phyloP scores from a whole-genome alignment of 371 early-diverging fungal species.

The Globomyces sp. region DNA sequence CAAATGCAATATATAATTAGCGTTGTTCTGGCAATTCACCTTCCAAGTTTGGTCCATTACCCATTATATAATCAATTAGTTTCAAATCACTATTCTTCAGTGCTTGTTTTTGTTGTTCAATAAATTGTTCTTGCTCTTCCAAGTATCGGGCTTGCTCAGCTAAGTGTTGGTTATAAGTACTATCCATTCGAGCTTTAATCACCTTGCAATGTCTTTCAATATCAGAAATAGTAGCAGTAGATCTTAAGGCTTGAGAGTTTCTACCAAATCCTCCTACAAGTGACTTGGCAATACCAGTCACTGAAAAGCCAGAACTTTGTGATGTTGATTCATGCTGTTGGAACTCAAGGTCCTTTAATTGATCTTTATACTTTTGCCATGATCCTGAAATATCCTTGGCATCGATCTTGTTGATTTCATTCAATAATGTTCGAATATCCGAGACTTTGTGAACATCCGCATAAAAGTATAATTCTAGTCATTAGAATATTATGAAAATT shows the following conservation, averaged over 20 bases:
- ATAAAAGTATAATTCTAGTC: conserved; percentile 38
- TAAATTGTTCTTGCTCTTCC: conserved; percentile 42
- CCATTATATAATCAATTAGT: conserved; percentile 41
- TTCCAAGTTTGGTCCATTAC: conserved; percentile 22
- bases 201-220: conserved; percentile 4
- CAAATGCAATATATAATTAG: too few relatives aligned
- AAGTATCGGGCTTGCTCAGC: conserved; percentile 36
- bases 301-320: too few relatives aligned
- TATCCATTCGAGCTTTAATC: conserved; percentile 26
- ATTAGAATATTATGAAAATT: not conserved
- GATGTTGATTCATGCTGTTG: too few relatives aligned
- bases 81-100: conserved; percentile 46
- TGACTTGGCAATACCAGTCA: too few relatives aligned
- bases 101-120: conserved; percentile 38
- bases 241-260: too few relatives aligned
- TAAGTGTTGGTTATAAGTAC: conserved; percentile 35
- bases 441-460: conserved; percentile 28
- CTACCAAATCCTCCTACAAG: too few relatives aligned
- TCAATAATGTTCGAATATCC: conserved; percentile 44
- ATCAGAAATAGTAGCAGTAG: not conserved
- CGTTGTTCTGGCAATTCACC: not conserved
- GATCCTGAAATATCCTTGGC: conserved; percentile 35
- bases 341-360: conserved; percentile 19
- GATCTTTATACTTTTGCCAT: conserved; percentile 40
- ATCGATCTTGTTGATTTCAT: conserved; percentile 27